These are phyloP conservation scores for Tylopilus sp. DNA, from an alignment of 768 basidiomycete genomes.

Conservation along the genomic window DNA sequence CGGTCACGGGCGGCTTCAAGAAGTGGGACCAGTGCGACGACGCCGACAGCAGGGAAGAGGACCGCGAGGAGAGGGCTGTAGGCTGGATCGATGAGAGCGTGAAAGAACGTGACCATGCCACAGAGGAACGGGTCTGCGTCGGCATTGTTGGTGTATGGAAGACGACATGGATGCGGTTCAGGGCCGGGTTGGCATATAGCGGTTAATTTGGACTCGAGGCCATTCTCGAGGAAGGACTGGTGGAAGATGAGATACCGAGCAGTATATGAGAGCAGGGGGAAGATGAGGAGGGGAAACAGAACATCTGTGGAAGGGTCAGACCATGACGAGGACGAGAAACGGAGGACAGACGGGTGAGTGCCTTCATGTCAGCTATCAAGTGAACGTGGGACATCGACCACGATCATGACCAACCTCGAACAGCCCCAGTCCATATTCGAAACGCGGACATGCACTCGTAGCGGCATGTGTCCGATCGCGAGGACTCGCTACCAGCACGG, in stretches of 20 bases:
- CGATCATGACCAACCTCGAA: constrained; percentile 2
- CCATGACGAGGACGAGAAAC: too few species aligned
- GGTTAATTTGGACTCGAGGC: constrained; percentile 17
- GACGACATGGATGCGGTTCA: too few species aligned
- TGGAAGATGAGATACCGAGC: constrained; percentile 13
- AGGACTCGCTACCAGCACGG: constrained; percentile 43
- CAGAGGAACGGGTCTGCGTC: too few species aligned
- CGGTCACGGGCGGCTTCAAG: constrained; percentile 44
- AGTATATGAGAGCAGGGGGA: constrained; percentile 8
- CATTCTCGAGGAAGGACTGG: constrained; percentile 7
- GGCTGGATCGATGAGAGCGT: constrained; percentile 22
- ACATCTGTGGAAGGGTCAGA: constrained; percentile 6
- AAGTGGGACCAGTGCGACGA: constrained; percentile 36
- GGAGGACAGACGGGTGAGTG: neutral
- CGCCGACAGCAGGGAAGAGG: constrained; percentile 8
- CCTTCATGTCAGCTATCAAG: too few species aligned
- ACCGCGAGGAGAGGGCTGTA: constrained; percentile 17
- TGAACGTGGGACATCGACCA: too few species aligned
- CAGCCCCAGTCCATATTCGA: constrained; percentile 50
- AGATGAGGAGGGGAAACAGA: constrained; percentile 17
- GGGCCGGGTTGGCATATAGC: too few species aligned
- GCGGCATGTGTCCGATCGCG: constrained; percentile 76
- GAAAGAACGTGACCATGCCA: constrained; percentile 48
- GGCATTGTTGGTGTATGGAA: too few species aligned
- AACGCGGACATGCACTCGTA: constrained; percentile 55